phyloP scores from a whole-genome alignment of 2,329 filamentous ascomycete genomes.

The Fusarium aywerte region DNA sequence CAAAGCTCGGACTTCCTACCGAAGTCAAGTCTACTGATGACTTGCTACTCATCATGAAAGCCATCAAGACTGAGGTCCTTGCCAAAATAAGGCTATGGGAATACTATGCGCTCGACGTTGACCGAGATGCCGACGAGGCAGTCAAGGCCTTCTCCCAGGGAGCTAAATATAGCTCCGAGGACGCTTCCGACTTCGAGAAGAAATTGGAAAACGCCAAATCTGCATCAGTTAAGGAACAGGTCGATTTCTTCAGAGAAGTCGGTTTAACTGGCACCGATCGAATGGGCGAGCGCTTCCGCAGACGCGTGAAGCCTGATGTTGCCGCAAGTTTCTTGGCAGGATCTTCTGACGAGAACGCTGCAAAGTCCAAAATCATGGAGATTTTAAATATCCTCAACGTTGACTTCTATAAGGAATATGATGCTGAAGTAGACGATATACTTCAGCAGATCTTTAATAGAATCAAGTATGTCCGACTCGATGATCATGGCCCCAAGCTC shows the following conservation, averaged over 20 bases:
- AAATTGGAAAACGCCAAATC: conserved; percentile 60
- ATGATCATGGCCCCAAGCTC: conserved; percentile 87
- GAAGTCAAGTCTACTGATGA: conserved; percentile 77
- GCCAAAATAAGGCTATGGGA: conserved; percentile 87
- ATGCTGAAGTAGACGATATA: conserved; percentile 82
- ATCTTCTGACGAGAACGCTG: conserved; percentile 67
- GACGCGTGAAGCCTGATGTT: conserved; percentile 74
- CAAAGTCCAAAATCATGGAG: conserved; percentile 65
- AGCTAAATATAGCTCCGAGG: conserved; percentile 64
- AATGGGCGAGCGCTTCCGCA: conserved; percentile 82
- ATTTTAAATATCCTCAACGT: conserved; percentile 88
- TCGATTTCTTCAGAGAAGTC: conserved; percentile 72
- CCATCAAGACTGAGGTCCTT: conserved; percentile 83
- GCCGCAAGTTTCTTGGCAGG: conserved; percentile 72
- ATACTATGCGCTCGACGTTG: conserved; percentile 86
- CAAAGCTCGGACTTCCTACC: conserved; percentile 77
- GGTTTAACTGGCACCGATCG: conserved; percentile 77
- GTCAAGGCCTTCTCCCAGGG: conserved; percentile 77
- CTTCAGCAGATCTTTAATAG: conserved; percentile 93
- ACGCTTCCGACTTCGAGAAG: conserved; percentile 49
- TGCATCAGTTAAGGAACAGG: conserved; percentile 61
- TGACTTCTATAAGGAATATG: conserved; percentile 91
- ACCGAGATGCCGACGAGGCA: conserved; percentile 74
- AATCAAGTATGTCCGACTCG: conserved; percentile 93
- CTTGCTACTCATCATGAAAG: conserved; percentile 82